phyloP scores from a whole-genome alignment of 129 eudicot species.

The Flaveria bidentis region DNA sequence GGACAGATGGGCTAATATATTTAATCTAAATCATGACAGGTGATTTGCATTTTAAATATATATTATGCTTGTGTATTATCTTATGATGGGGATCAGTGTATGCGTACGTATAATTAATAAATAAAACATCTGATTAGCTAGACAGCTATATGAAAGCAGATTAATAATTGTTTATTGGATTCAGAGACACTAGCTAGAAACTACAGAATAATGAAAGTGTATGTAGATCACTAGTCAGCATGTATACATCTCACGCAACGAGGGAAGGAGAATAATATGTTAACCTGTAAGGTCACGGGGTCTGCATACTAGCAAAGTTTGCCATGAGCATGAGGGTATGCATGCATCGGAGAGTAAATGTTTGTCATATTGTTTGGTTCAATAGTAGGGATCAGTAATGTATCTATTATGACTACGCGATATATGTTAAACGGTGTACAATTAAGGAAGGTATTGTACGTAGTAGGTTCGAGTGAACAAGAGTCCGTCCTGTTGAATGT shows the following conservation, averaged over 20 bases:
- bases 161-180: not conserved
- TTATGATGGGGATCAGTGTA: no score
- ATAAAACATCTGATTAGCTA: not conserved
- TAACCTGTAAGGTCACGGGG: no score
- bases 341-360: no score
- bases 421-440: no score
- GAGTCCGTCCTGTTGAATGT: no score
- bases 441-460: no score
- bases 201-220: not conserved
- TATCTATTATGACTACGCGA: no score
- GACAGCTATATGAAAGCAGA: slow-evolving; percentile 3
- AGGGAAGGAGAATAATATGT: not conserved
- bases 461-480: no score
- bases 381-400: no score
- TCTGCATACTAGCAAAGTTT: no score
- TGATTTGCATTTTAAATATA: not conserved
- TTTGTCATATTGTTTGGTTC: no score
- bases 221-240: not conserved
- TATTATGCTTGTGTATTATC: not conserved
- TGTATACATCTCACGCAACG: not conserved
- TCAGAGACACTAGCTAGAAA: not conserved
- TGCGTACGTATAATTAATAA: not conserved
- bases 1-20: slow-evolving; percentile 14
- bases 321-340: no score
- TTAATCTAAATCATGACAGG: not conserved